Conservation (phyloP, 179 eudicot genomes). For the Kewa caespitosa region DNA sequence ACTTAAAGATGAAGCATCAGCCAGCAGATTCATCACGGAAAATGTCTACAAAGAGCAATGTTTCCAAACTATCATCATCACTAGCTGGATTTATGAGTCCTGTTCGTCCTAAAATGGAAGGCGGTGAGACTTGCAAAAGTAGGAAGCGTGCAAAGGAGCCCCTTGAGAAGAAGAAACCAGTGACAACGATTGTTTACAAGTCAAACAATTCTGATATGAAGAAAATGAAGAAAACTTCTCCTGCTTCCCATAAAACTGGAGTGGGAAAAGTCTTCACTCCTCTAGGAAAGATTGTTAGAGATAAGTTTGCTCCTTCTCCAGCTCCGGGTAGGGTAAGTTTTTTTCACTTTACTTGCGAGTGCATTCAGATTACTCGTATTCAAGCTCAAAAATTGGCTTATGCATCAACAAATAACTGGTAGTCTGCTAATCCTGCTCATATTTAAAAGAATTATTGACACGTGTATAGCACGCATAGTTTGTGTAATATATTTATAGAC, state of each 20-base stretch:
- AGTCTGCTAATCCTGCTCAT: background rate
- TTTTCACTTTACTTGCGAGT: background rate
- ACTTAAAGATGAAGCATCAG: constrained; percentile 32
- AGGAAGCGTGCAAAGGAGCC: constrained; percentile 28
- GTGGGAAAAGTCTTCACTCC: constrained; percentile 44
- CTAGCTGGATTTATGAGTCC: constrained; percentile 40
- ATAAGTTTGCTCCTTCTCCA: constrained; percentile 38
- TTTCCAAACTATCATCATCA: constrained; percentile 41
- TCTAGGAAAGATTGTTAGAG: constrained; percentile 40
- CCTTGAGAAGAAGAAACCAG: constrained; percentile 31
- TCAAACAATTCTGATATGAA: constrained; percentile 38
- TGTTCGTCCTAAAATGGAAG: constrained; percentile 32
- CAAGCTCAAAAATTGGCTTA: background rate
- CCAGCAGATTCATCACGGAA: constrained; percentile 26
- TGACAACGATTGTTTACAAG: constrained; percentile 39
- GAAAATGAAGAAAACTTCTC: constrained; percentile 37
- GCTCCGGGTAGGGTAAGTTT: constrained; percentile 51
- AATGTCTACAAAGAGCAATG: constrained; percentile 23
- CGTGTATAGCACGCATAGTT: no score
- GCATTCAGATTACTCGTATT: background rate
- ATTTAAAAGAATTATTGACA: no score
- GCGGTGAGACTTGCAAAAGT: constrained; percentile 24
- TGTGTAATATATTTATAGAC: background rate
- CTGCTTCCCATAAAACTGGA: constrained; percentile 32
- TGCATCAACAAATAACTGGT: background rate